Percentiles rank a stretch among this genome's conserved stretches.
These are phyloP conservation scores for Acacia pycnantha DNA, from an alignment of 331 rosid genomes.

Conservation along the genomic window DNA sequence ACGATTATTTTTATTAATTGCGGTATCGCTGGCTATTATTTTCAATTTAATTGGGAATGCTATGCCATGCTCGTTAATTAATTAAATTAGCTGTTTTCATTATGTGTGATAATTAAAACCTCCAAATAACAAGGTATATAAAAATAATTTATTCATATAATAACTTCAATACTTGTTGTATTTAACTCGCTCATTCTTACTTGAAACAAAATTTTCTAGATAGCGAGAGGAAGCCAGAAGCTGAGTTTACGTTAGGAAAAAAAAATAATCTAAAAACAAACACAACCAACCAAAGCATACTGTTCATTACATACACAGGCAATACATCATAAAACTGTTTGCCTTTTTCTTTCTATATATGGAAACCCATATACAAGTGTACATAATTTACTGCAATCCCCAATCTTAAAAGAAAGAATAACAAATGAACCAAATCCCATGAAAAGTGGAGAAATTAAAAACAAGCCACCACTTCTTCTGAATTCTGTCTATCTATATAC, in stretches of 20 bases:
- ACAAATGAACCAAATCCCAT: background rate
- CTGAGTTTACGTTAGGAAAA: too few species aligned
- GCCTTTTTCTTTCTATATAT: background rate
- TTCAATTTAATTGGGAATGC: too few species aligned
- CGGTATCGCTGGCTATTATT: too few species aligned
- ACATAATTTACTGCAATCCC: background rate
- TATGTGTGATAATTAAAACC: too few species aligned
- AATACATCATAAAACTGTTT: background rate
- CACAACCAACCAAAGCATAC: background rate
- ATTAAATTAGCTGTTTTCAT: too few species aligned
- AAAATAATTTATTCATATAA: too few species aligned
- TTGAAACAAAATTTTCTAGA: too few species aligned
- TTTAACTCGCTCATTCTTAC: too few species aligned
- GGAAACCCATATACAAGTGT: background rate
- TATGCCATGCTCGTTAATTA: background rate
- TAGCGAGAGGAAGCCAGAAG: too few species aligned
- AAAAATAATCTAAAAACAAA: background rate
- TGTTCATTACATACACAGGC: background rate
- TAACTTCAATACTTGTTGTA: too few species aligned
- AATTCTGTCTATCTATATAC: background rate
- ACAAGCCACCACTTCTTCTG: background rate
- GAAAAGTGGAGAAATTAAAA: background rate
- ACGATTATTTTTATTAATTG: too few species aligned
- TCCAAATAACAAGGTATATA: too few species aligned
- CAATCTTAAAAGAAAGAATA: background rate